These are phyloP conservation scores for Grifola frondosa DNA, from an alignment of 1,284 basidiomycete species.

Conservation along the genomic window DNA sequence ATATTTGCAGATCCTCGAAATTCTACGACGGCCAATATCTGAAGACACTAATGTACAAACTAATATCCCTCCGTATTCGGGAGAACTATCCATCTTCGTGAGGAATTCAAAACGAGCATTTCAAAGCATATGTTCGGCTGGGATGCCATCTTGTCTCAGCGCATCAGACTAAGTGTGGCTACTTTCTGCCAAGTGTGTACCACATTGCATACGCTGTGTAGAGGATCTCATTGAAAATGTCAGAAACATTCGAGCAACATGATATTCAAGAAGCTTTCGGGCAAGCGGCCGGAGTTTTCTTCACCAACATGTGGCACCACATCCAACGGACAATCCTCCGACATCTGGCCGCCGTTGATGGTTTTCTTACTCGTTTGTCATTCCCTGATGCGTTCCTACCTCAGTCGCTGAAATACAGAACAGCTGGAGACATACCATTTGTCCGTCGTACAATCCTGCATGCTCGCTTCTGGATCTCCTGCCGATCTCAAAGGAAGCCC, in stretches of 20 bases:
- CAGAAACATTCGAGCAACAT: conserved; percentile 3
- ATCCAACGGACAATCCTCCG: conserved; percentile 55
- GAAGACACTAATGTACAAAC: conserved; percentile 38
- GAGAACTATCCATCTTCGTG: conserved; percentile 34
- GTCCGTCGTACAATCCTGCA: conserved; percentile 55
- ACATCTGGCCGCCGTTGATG: conserved; percentile 49
- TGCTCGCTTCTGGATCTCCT: conserved; percentile 48
- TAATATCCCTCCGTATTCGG: conserved; percentile 30
- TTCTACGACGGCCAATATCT: conserved; percentile 32
- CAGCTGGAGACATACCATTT: conserved; percentile 60
- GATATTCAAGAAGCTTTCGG: conserved; percentile 44
- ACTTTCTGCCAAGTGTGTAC: conserved; percentile 62
- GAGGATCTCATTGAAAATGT: background rate
- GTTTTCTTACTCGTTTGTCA: conserved; percentile 35
- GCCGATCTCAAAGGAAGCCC: conserved; percentile 52
- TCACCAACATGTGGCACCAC: conserved; percentile 52
- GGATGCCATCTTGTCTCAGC: conserved; percentile 48
- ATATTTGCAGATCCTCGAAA: conserved; percentile 47
- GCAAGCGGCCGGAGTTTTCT: conserved; percentile 46
- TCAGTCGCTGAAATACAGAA: conserved; percentile 7
- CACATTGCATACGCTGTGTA: background rate
- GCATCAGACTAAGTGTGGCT: conserved; percentile 57
- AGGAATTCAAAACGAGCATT: conserved; percentile 49
- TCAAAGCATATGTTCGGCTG: conserved; percentile 60
- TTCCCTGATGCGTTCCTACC: background rate